Base-by-base conservation (phyloP, 1,139 yeast genomes). In the Geotrichum citri-aurantii region DNA sequence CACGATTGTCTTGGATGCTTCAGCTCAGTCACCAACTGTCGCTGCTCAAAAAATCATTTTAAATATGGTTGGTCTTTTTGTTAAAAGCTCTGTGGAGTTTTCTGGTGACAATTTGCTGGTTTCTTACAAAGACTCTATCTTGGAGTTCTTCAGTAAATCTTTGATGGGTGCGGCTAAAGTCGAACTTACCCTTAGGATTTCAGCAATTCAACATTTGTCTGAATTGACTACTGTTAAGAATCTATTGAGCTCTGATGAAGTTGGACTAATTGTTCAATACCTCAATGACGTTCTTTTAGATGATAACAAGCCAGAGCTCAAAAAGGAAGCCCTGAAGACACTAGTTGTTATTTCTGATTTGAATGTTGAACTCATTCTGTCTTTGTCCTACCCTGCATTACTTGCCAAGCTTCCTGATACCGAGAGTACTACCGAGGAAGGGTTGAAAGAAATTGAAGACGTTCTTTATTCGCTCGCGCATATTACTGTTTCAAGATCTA, bases 131-230 rank as follows among this genome's bases (percentile, higher is more conserved):
- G 96, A 90, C 65, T 82, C 82, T 54, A 73, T 91, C 21, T 73
- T 89, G 48, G 81, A 85, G 58, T 76, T 85, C 55, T 71, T 88
- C 64, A 83, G 90, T 14, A 86, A 82, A 68, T 77, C 88, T 2
- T 77, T 91, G 57, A 82, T 85, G 70, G 79, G 86, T 0, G 78
- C 89, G 0, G 83, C 95, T 0, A 78, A 78, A 56, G 73, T 81
- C 44, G 96, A 88, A 65, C 83, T 84, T 27, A 81, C 90, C 0
- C 76, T 91, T 57, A 81, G 91, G 66, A 79, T 86, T 50, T 75
- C 86, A 54, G 81, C 92, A 0, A 77, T 88, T 44, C 82, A 82
- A 55, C 89, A 87, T 57, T 77, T 91, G 59, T 77, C 82, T 1
- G 81, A 82, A 60, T 68, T 87, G 56, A 73, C 81, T 26, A 74